phyloP scores from a whole-genome alignment of 1,139 yeast genomes.

The Debaryomyces coudertii region DNA sequence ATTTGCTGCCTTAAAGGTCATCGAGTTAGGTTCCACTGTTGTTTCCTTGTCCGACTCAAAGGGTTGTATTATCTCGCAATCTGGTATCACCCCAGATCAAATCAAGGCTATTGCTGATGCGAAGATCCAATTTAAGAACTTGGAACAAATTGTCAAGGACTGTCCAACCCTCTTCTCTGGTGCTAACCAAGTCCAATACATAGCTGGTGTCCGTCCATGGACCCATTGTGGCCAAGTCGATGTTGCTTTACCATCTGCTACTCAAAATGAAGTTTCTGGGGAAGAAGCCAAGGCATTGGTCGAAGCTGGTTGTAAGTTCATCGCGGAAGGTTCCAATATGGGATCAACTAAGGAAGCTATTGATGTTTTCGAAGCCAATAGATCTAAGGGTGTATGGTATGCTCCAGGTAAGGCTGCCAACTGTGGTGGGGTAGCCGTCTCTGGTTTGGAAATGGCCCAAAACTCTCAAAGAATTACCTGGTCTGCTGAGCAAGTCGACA shows the following conservation, averaged over 20 bases:
- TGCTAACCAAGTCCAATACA: constrained; percentile 63
- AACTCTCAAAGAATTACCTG: constrained; percentile 92
- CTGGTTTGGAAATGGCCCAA: constrained; percentile 99
- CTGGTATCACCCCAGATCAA: constrained; percentile 84
- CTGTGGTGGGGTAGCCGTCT: constrained; percentile 99
- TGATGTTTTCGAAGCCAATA: constrained; percentile 86
- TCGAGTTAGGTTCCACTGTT: constrained; percentile 95
- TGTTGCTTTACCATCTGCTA: constrained; percentile 96
- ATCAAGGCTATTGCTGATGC: constrained; percentile 75
- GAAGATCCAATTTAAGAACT: constrained; percentile 78
- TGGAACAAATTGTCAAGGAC: constrained; percentile 63
- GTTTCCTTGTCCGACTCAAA: constrained; percentile 92
- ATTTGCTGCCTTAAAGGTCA: constrained; percentile 96
- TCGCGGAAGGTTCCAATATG: constrained; percentile 99
- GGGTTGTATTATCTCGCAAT: constrained; percentile 78
- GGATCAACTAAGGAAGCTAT: constrained; percentile 98
- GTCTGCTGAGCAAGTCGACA: constrained; percentile 89
- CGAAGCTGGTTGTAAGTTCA: constrained; percentile 87
- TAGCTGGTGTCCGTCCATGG: constrained; percentile 98
- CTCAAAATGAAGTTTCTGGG: constrained; percentile 97
- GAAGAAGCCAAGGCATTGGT: constrained; percentile 95
- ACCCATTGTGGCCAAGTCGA: constrained; percentile 87
- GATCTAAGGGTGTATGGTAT: constrained; percentile 86
- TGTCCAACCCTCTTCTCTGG: constrained; percentile 62
- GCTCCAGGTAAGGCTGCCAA: constrained; percentile 99